A percentile compares a stretch with the other conserved stretches of the same genome.
phyloP scores from a whole-genome alignment of 2,329 filamentous ascomycete species.

The Pseudophaeomoniella oleicola region DNA sequence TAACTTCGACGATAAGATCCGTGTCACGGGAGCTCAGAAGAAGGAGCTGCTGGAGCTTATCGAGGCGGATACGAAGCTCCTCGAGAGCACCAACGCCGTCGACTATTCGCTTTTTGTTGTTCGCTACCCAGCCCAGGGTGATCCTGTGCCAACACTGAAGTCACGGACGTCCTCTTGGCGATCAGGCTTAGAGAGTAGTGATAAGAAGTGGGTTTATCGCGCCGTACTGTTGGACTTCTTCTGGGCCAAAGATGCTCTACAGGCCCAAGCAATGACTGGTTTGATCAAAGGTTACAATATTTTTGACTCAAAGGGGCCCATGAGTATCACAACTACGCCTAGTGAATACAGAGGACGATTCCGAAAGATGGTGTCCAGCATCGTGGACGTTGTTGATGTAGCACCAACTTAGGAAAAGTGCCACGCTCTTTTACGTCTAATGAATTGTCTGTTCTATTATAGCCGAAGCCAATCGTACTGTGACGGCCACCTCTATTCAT shows the following conservation, averaged over 20 bases:
- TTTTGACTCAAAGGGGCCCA: constrained; percentile 50
- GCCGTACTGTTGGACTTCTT: constrained; percentile 61
- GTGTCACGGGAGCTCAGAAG: constrained; percentile 40
- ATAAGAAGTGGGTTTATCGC: constrained; percentile 50
- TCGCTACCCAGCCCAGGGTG: constrained; percentile 30
- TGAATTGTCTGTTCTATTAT: too few relatives aligned
- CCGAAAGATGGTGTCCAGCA: constrained; percentile 34
- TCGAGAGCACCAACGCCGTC: constrained; percentile 50
- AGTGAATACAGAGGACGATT: constrained; percentile 51
- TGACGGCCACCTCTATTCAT: too few relatives aligned
- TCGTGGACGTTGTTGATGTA: constrained; percentile 24
- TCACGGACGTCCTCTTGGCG: constrained; percentile 1
- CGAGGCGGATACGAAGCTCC: constrained; percentile 46
- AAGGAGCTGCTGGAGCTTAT: constrained; percentile 41
- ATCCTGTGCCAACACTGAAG: constrained; percentile 12
- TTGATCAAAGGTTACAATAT: constrained; percentile 50
- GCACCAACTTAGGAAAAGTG: too few relatives aligned
- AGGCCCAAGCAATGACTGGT: constrained; percentile 50
- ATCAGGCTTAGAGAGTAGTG: constrained; percentile 2
- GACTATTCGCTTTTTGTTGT: constrained; percentile 66
- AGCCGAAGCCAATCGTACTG: too few relatives aligned
- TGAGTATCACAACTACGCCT: constrained; percentile 60
- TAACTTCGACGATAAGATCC: constrained; percentile 51
- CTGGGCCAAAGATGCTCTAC: constrained; percentile 59
- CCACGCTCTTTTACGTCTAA: too few relatives aligned